A percentile compares a stretch with the other conserved stretches of the same genome.
Evolutionary conservation across 2,329 filamentous ascomycete species (phyloP).

Genomic region (Microdochium trichocladiopsis): DNA sequence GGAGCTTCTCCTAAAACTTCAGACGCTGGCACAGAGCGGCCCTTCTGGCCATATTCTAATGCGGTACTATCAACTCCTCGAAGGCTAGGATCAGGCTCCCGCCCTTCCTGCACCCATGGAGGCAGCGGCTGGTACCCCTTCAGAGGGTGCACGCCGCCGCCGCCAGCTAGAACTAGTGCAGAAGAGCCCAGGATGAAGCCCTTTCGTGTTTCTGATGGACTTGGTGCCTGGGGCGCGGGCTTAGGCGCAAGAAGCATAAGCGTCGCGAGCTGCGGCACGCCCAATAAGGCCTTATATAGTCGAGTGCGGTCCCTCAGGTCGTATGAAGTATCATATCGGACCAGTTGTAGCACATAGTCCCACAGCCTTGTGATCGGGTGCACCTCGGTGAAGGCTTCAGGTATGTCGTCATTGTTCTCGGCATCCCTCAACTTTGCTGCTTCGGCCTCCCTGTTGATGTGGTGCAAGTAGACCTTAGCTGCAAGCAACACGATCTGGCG

Average conservation of each 20-base stretch:
- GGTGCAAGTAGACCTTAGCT: constrained; percentile 93
- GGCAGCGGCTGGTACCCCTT: constrained; percentile 75
- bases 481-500: constrained; percentile 86
- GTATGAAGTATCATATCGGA: constrained; percentile 90
- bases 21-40: constrained; percentile 46
- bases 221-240: constrained; percentile 83
- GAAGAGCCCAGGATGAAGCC: constrained; percentile 76
- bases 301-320: constrained; percentile 88
- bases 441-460: constrained; percentile 57
- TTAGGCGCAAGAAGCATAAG: constrained; percentile 90
- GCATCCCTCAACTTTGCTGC: constrained; percentile 20
- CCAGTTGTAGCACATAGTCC: constrained; percentile 77
- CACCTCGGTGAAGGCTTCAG: constrained; percentile 27
- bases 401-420: constrained; percentile 20
- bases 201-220: constrained; percentile 77
- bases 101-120: constrained; percentile 73
- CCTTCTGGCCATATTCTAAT: constrained; percentile 30
- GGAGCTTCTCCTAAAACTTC: constrained; percentile 56
- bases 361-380: constrained; percentile 74
- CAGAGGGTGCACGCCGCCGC: constrained; percentile 65
- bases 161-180: constrained; percentile 75
- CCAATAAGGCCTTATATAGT: constrained; percentile 78
- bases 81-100: constrained; percentile 70
- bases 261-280: constrained; percentile 79
- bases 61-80: constrained; percentile 33